Base-by-base conservation (phyloP, 768 basidiomycete genomes). In the Cantharellus anzutake region DNA sequence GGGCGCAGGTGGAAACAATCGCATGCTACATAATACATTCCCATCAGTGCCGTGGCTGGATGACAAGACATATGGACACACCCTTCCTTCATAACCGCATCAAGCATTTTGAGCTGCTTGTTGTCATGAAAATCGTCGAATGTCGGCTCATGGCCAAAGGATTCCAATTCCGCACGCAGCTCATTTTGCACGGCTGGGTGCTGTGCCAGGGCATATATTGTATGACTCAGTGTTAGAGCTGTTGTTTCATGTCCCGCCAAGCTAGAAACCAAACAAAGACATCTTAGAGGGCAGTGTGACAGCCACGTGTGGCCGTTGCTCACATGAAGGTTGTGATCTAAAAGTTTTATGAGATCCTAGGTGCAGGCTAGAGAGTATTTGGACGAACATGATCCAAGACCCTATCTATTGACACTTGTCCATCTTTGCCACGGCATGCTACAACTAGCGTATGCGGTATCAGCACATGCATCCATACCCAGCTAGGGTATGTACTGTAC, bases 231-330 rank as follows among this genome's bases (percentile, higher is more conserved):
- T 53, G 71, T 68, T 56, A 66, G 67, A 2, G 72, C 67, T 11
- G 73, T 73, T 2, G 75, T 75, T 63, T 76, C 74, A 65, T 73
- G 72, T 41, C 74, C 74, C 29, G 70, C 73, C 67, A 74, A 68
- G 4, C 71, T 73, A 56, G 20, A 1, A 29, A 29, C 20, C 20
- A 29, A n/a, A n/a, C n/a, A n/a, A 29, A 29, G 20, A 29, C 20
- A 29, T 29, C 20, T 29, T 29, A 29, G 20, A 29, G 20, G 20
- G 20, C 20, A 29, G 20, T 29, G 20, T 29, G 20, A 29, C 20
- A 29, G 20, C 20, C 20, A 29, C 20, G 20, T 29, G 20, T 29
- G 20, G 20, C 20, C 20, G 20, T 29, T 29, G 20, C 20, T 29
- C 20, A 29, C 20, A 29, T 29, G 20, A 29, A 29, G 20, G 20